A percentile compares a stretch with the other conserved stretches of the same genome.
Conservation (phyloP, 176 grass and related monocot species). For the Hordeum vulgare region MorexV3_pseudomolecules_assembly NC_058523.1:554101911-554102410, state of each 20-base stretch:
- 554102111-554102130: too few species aligned
- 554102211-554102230: background rate
- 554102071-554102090: too few species aligned
- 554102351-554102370: background rate
- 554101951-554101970: background rate
- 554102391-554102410: too few species aligned
- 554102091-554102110: too few species aligned
- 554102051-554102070: too few species aligned
- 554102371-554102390: background rate
- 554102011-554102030: background rate
- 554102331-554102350: background rate
- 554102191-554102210: background rate
- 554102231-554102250: background rate
- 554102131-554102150: too few species aligned
- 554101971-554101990: background rate
- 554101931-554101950: background rate
- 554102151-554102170: too few species aligned
- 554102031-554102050: background rate
- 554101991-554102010: background rate
- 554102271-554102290: too few species aligned
- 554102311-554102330: background rate
- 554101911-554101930: background rate
- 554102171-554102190: too few species aligned
- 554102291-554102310: background rate
- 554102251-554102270: too few species aligned